These are phyloP conservation scores for Phytophthora aleatoria DNA, from an alignment of 352 stramenopile genomes.

Conservation along the genomic window DNA sequence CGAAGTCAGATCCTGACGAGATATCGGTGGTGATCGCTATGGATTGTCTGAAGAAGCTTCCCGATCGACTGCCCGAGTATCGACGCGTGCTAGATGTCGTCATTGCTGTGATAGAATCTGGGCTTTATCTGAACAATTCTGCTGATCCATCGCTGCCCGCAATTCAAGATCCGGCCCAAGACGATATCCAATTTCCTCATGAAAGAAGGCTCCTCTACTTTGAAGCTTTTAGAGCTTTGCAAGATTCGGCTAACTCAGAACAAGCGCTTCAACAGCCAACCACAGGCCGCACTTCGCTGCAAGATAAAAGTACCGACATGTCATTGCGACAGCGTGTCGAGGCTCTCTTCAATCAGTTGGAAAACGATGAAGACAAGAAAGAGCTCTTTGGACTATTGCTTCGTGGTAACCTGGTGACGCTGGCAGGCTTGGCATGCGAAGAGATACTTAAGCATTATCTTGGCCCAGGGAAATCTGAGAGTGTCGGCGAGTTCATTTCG, in stretches of 20 bases:
- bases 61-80: conserved; percentile 60
- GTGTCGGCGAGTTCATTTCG: conserved; percentile 42
- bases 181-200: conserved; percentile 7
- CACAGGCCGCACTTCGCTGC: conserved; percentile 7
- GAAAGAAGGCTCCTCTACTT: conserved; percentile 49
- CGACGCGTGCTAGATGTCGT: conserved; percentile 61
- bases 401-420: conserved; percentile 32
- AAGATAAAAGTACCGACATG: conserved; percentile 20
- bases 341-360: conserved; percentile 35
- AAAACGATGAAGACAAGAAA: conserved; percentile 43
- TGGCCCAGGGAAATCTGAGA: conserved; percentile 17
- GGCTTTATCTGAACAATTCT: conserved; percentile 37
- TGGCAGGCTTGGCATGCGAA: conserved; percentile 35
- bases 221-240: conserved; percentile 41
- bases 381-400: conserved; percentile 43
- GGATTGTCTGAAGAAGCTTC: conserved; percentile 72
- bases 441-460: conserved; percentile 50
- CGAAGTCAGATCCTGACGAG: conserved; percentile 45
- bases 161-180: conserved; percentile 11
- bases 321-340: conserved; percentile 37
- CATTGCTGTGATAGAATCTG: conserved; percentile 55
- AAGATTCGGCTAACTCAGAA: conserved; percentile 2
- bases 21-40: conserved; percentile 69
- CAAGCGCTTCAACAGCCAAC: conserved; percentile 7
- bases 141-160: not conserved